Percentiles rank a stretch among this genome's conserved stretches.
phyloP scores from a whole-genome alignment of 352 stramenopile genomes.

The Lagenidium giganteum region DNA sequence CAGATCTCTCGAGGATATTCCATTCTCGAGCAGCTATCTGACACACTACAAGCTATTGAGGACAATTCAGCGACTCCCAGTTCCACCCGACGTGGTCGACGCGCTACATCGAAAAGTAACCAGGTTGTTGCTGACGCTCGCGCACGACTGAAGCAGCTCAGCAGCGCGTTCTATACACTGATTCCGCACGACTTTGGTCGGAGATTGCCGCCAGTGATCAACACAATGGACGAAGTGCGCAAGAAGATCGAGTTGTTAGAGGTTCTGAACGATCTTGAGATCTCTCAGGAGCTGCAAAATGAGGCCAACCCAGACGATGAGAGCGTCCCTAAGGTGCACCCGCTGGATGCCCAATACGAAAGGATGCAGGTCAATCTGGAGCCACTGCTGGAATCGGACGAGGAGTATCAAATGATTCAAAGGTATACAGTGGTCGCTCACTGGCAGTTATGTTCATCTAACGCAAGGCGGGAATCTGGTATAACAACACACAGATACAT shows the following conservation, averaged over 20 bases:
- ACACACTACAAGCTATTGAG: slow-evolving; percentile 2
- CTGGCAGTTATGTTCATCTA: too few species aligned
- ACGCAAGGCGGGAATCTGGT: too few species aligned
- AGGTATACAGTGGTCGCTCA: too few species aligned
- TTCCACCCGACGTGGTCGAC: slow-evolving; percentile 13
- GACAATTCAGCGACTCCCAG: slow-evolving; percentile 3
- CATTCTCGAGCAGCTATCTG: slow-evolving; percentile 44
- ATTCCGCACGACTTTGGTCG: slow-evolving; percentile 68
- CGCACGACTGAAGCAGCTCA: slow-evolving; percentile 40
- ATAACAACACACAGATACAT: slow-evolving; percentile 24
- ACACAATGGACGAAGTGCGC: slow-evolving; percentile 47
- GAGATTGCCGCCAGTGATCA: slow-evolving; percentile 40
- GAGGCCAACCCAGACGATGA: too few species aligned
- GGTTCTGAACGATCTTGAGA: slow-evolving; percentile 53
- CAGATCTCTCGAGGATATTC: slow-evolving; percentile 63
- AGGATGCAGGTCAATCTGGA: slow-evolving; percentile 47
- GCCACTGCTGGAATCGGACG: slow-evolving; percentile 20
- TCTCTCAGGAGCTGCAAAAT: slow-evolving; percentile 47
- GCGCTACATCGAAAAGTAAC: too few species aligned
- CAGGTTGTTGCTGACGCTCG: too few species aligned
- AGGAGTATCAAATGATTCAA: slow-evolving; percentile 54
- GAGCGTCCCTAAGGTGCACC: too few species aligned
- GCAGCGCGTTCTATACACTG: slow-evolving; percentile 64
- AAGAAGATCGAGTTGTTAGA: slow-evolving; percentile 57
- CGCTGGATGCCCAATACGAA: slow-evolving; percentile 45